phyloP scores from a whole-genome alignment of 345 rosid species.

The Eucalyptus sp. region DNA sequence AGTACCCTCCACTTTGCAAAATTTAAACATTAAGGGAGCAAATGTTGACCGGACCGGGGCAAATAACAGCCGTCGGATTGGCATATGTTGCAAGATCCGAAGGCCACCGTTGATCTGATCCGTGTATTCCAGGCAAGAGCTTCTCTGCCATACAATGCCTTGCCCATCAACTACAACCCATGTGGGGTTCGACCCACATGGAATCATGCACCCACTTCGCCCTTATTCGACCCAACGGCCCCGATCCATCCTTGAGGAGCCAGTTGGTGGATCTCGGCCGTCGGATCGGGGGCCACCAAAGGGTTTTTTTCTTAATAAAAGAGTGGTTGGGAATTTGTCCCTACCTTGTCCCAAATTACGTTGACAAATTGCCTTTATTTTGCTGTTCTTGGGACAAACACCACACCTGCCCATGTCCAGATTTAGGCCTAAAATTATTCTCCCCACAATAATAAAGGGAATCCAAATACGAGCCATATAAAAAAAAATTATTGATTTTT shows the following conservation, averaged over 20 bases:
- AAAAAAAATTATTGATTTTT: background rate
- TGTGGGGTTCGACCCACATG: slow-evolving; percentile 26
- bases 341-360: slow-evolving; percentile 16
- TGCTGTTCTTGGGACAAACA: slow-evolving; percentile 22
- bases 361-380: slow-evolving; percentile 12
- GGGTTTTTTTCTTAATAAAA: slow-evolving; percentile 7
- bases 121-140: background rate
- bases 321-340: slow-evolving; percentile 28
- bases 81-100: background rate
- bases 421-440: background rate
- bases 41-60: background rate
- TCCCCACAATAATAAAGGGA: background rate
- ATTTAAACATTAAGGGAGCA: background rate
- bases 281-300: background rate
- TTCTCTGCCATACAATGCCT: background rate
- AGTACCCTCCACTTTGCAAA: background rate
- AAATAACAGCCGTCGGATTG: background rate
- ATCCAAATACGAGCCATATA: background rate
- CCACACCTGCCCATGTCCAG: slow-evolving; percentile 10
- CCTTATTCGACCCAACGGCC: slow-evolving; percentile 5
- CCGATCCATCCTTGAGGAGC: background rate
- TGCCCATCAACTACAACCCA: slow-evolving; percentile 17
- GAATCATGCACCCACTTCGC: background rate
- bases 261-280: background rate
- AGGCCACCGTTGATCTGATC: background rate